Evolutionary conservation across 169 alveolate genomes (phyloP), one percentile per base, ranked within the genome.

Genomic region (Plasmodium cynomolgi): DNA sequence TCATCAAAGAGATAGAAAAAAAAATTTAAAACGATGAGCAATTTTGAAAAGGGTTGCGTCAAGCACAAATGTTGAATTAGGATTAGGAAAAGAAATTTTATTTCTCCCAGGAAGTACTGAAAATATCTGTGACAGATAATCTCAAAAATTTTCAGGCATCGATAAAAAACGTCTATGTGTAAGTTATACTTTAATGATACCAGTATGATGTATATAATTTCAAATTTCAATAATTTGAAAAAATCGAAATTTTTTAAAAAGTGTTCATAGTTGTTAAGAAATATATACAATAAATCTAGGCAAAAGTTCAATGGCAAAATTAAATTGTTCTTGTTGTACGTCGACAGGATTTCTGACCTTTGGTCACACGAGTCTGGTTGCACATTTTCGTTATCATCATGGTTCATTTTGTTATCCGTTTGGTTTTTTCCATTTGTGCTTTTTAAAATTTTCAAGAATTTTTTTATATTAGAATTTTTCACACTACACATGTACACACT

Each of bases 221-320:
- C 91, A 54, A 90, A 90, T 90, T 90, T 90, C 72, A 90, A 80
- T 81, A 90, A 79, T 68, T 80, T 90, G 90, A 90, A 90, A 90
- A 90, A 90, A 29, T 80, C 94, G 33, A 39, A 90, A 79, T 90
- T 80, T n/a, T 80, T 41, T 79, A 90, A 90, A 90, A 90, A 90
- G 56, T 20, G 44, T 80, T 90, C 91, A 90, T 80, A 90, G 82
- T 90, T 80, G 72, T 90, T 90, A n/a, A 90, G 47, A 80, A 90
- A 90, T 8, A 90, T 80, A 79, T 90, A 90, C 37, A 90, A 44
- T 62, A 90, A 72, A 74, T 90, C 94, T 58, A 90, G 83, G 29
- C 94, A 90, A 80, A 90, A 90, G 71, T 56, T 80, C 31, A 90
- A 34, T 7, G 94, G 91, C 58, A 90, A 79, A 79, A 90, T 90